phyloP scores from a whole-genome alignment of 2,329 filamentous ascomycete species.

The Aspergillus sp. region DNA sequence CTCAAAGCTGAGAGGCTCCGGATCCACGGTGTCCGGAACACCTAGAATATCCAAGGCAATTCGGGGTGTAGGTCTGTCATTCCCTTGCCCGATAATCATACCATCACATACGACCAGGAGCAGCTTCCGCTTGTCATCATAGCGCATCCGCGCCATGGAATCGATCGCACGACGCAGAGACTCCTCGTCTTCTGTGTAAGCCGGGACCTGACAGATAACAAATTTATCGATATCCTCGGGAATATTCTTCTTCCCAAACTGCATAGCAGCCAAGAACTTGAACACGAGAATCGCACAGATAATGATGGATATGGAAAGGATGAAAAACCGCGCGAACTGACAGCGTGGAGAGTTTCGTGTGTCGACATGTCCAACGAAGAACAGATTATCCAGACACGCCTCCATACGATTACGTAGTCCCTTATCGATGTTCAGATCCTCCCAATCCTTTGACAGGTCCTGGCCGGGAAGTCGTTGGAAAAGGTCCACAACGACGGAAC shows the following conservation, averaged over 20 bases:
- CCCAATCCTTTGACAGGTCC: conserved; percentile 79
- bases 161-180: conserved; percentile 94
- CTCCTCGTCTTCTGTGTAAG: conserved; percentile 97
- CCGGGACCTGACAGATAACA: conserved; percentile 93
- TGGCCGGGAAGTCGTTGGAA: conserved; percentile 68
- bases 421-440: conserved; percentile 54
- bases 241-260: conserved; percentile 83
- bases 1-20: conserved; percentile 93
- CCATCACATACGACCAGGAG: conserved; percentile 89
- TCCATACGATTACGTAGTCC: conserved; percentile 60
- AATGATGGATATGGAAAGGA: conserved; percentile 74
- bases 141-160: conserved; percentile 87
- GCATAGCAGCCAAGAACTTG: conserved; percentile 94
- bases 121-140: conserved; percentile 97
- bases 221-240: conserved; percentile 98
- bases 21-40: conserved; percentile 86
- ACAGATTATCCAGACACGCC: conserved; percentile 83
- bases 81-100: conserved; percentile 99
- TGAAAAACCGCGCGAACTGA: conserved; percentile 79
- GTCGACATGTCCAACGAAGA: conserved; percentile 86
- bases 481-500: conserved; percentile 60
- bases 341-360: conserved; percentile 80
- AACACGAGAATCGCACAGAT: conserved; percentile 77
- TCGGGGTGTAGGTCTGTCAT: conserved; percentile 87
- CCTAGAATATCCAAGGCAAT: conserved; percentile 97